Evolutionary conservation across 371 early-diverging fungal genomes (phyloP).

Genomic region (Funneliformis caledonium): DNA sequence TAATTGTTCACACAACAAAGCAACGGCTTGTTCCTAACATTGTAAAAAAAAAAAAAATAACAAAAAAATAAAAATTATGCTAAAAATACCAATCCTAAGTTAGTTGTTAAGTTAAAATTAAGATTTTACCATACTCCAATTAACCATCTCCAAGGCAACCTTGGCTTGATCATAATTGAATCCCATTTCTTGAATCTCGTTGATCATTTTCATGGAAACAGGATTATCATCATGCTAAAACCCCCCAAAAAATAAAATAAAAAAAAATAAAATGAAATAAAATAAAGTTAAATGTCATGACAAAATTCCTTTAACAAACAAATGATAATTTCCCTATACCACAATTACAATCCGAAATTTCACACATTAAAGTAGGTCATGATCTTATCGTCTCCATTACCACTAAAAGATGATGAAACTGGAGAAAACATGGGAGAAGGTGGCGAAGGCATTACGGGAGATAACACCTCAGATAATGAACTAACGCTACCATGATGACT

Average conservation of each 20-base stretch:
- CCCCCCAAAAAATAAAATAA: no score
- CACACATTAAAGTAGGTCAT: neutral
- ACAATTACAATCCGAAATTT: slow-evolving; percentile 1
- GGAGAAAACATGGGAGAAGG: slow-evolving; percentile 7
- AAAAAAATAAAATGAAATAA: no score
- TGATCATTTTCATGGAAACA: slow-evolving; percentile 49
- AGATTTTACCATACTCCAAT: slow-evolving; percentile 55
- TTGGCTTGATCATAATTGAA: slow-evolving; percentile 65
- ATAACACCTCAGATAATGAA: slow-evolving; percentile 28
- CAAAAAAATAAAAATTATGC: neutral
- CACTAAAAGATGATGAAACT: neutral
- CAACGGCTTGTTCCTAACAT: slow-evolving; percentile 59
- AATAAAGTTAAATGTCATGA: neutral
- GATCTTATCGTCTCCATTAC: slow-evolving; percentile 1
- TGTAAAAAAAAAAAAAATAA: no score
- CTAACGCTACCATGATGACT: slow-evolving; percentile 36
- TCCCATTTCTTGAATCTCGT: slow-evolving; percentile 72
- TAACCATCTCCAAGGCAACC: slow-evolving; percentile 61
- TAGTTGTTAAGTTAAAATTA: neutral
- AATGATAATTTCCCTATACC: slow-evolving; percentile 3
- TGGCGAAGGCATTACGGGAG: slow-evolving; percentile 25
- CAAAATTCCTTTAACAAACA: neutral
- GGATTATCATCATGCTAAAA: slow-evolving; percentile 42
- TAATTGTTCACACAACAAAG: slow-evolving; percentile 55
- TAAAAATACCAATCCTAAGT: neutral